Evolutionary conservation across 1,284 basidiomycete species (phyloP).

Genomic region (Sphaerobolus stellatus): DNA sequence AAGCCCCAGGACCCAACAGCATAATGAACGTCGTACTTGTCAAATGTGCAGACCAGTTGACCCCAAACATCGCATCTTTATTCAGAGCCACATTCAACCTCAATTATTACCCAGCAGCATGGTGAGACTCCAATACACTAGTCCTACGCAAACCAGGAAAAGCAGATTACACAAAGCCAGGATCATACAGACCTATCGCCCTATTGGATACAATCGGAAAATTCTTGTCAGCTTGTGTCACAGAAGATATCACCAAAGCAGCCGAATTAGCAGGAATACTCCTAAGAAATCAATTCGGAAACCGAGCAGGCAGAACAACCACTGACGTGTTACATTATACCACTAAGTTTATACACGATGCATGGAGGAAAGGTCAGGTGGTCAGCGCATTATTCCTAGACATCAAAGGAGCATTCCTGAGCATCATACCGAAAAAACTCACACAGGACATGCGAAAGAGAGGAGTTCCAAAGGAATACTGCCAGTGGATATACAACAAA

Average conservation of each 20-base stretch:
- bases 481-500: background rate
- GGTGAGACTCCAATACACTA: conserved; percentile 2
- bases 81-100: background rate
- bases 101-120: background rate
- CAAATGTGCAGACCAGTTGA: background rate
- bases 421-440: background rate
- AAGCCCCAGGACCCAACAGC: background rate
- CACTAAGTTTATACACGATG: background rate
- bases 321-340: conserved; percentile 12
- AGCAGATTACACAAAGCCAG: conserved; percentile 13
- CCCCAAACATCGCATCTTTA: background rate
- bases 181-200: conserved; percentile 14
- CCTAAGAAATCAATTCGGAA: conserved; percentile 9
- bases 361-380: conserved; percentile 5
- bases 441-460: conserved; percentile 3
- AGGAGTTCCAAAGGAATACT: conserved; percentile 2
- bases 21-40: background rate
- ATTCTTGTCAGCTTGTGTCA: conserved; percentile 11
- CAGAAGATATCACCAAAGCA: conserved; percentile 2
- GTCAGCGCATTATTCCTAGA: conserved; percentile 6
- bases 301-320: conserved; percentile 12
- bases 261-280: conserved; percentile 1
- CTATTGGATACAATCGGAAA: conserved; percentile 16
- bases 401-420: conserved; percentile 12
- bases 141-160: conserved; percentile 16